phyloP scores from a whole-genome alignment of 129 eudicot species.

The Arctium lappa region DNA sequence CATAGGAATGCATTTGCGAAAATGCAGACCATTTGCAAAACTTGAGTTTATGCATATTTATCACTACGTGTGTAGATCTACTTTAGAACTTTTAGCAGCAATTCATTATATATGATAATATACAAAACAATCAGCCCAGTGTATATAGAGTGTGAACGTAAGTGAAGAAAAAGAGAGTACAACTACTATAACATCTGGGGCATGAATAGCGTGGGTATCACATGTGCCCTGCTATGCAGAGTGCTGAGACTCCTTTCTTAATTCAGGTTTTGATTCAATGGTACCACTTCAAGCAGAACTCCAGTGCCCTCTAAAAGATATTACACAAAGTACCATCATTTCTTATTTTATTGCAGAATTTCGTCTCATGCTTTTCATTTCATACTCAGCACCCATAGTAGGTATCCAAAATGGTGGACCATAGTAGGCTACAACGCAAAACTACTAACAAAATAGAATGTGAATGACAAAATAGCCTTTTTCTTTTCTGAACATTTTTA shows the following conservation, averaged over 20 bases:
- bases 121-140: not conserved
- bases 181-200: not conserved
- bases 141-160: not conserved
- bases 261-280: not conserved
- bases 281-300: not conserved
- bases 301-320: not conserved
- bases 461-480: not conserved
- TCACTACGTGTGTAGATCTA: no score
- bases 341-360: not conserved
- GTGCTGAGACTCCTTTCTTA: not conserved
- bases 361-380: not conserved
- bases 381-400: not conserved
- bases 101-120: not conserved
- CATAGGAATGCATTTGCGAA: not conserved
- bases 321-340: not conserved
- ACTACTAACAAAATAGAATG: not conserved
- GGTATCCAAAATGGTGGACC: not conserved
- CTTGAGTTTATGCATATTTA: not conserved
- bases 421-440: not conserved
- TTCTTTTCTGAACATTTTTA: not conserved
- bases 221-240: not conserved
- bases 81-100: not conserved
- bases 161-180: not conserved
- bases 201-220: not conserved
- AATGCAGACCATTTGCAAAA: not conserved